These are phyloP conservation scores for Blastobotrys mokoenaii DNA, from an alignment of 805 yeast genomes.

Conservation along the genomic window DNA sequence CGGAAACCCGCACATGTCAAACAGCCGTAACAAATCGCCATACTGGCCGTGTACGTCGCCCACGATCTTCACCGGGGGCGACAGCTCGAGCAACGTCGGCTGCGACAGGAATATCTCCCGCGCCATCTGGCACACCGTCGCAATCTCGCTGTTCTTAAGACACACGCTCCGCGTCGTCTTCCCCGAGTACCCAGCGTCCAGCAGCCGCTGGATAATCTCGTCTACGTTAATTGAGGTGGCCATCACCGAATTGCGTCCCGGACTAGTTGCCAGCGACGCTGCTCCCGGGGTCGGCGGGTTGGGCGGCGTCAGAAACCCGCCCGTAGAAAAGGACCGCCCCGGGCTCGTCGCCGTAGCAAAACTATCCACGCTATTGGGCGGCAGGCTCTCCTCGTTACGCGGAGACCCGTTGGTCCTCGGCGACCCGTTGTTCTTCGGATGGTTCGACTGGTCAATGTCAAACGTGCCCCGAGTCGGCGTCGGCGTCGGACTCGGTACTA, in stretches of 20 bases:
- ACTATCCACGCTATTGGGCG: background rate
- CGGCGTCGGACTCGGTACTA: slow-evolving; percentile 15
- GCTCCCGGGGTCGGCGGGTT: slow-evolving; percentile 20
- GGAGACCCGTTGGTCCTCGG: background rate
- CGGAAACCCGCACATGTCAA: slow-evolving; percentile 95
- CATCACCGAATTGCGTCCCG: slow-evolving; percentile 20
- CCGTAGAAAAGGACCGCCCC: background rate
- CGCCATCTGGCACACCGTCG: slow-evolving; percentile 76
- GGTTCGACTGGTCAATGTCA: slow-evolving; percentile 5
- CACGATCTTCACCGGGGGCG: slow-evolving; percentile 79
- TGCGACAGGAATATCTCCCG: slow-evolving; percentile 84
- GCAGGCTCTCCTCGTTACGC: background rate
- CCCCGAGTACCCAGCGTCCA: slow-evolving; percentile 95
- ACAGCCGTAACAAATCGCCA: slow-evolving; percentile 80
- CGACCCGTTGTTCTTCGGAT: background rate
- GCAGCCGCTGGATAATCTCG: slow-evolving; percentile 77
- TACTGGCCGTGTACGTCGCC: slow-evolving; percentile 98
- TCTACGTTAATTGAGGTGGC: slow-evolving; percentile 51
- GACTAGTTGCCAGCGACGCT: slow-evolving; percentile 10
- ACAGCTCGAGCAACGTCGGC: slow-evolving; percentile 80
- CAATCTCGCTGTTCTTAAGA: slow-evolving; percentile 82
- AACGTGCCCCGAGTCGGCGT: slow-evolving; percentile 7
- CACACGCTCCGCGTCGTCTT: slow-evolving; percentile 86
- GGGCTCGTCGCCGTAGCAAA: background rate
- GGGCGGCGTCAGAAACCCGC: slow-evolving; percentile 4